phyloP scores from a whole-genome alignment of 441 rosid genomes.

The Eugenia klotzschiana region DNA sequence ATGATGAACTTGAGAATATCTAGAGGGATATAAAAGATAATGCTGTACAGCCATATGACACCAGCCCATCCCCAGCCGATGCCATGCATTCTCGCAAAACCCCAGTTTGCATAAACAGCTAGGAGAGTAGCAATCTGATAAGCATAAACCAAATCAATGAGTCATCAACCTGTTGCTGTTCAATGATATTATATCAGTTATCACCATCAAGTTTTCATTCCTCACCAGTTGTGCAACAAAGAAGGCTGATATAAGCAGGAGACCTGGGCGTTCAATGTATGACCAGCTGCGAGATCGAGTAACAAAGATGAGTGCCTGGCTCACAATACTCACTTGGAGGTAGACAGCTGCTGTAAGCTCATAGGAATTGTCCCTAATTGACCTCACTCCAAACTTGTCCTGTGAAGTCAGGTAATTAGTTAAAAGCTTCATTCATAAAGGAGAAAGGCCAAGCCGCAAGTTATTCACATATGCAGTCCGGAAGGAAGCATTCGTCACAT shows the following conservation, averaged over 20 bases:
- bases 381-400: constrained; percentile 43
- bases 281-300: constrained; percentile 72
- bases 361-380: constrained; percentile 20
- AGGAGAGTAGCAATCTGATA: constrained; percentile 42
- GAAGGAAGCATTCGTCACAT: background rate
- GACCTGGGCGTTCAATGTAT: constrained; percentile 52
- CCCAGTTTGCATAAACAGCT: constrained; percentile 50
- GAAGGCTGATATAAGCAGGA: constrained; percentile 38
- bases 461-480: background rate
- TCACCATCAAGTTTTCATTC: background rate
- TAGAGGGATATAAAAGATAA: constrained; percentile 35
- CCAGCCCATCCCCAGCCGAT: constrained; percentile 74
- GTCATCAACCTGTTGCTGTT: background rate
- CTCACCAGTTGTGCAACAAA: constrained; percentile 49
- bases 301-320: constrained; percentile 69
- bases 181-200: background rate
- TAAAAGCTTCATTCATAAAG: background rate
- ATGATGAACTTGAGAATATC: constrained; percentile 40
- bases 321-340: constrained; percentile 60
- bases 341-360: constrained; percentile 57
- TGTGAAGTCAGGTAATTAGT: constrained; percentile 1
- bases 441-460: background rate
- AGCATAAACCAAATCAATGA: background rate
- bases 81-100: constrained; percentile 40
- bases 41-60: constrained; percentile 51